Base-by-base conservation (phyloP, 2,329 filamentous ascomycete genomes). In the Clarireedia paspali region DNA sequence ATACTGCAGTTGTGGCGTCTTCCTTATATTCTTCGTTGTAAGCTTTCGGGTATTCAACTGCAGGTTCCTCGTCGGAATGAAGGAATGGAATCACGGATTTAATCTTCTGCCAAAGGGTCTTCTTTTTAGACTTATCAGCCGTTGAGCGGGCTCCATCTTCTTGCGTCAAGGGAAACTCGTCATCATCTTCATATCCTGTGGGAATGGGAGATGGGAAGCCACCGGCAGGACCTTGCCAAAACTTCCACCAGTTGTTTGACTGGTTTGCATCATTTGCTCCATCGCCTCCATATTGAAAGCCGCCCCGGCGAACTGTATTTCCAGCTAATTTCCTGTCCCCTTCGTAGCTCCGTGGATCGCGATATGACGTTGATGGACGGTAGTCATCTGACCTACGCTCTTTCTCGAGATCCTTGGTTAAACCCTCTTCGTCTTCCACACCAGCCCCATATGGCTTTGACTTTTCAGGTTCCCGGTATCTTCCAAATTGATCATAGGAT, bases 1-100 rank as follows among this genome's bases (percentile, higher is more conserved):
- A 99, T 0, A 88, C 84, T 49, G 83, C 79, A 7, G 78, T 79
- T 45, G 85, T 81, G 10, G 82, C 77, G 56, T 85, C 77, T 27
- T 85, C 80, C 38, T 79, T 74, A 61, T 75, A 82, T 1, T 86
- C 78, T 36, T 81, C 70, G 59, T 88, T 82, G 66, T 81, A 83
- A 0, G 87, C 82, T 2, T 74, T 58, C 0, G 82, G 80, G 64
- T 95, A 95, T 6, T 69, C 60, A 5, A 60, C 49, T 17, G 59
- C 57, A 2, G 52, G 51, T 10, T 73, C 70, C 6, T 66, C 61
- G 23, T 66, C 61, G 0, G 50, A 46, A 9, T 52, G 42, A 6
- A 65, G 53, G 47, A 83, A 82, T 0, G 80, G 80, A 7, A 84
- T 68, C 0, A 68, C 56, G 0, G 68, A 62, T 58, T 78, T 80